Base-by-base conservation (phyloP, 192 early-diverging fungal species). In the Cetraspora pellucida region DNA sequence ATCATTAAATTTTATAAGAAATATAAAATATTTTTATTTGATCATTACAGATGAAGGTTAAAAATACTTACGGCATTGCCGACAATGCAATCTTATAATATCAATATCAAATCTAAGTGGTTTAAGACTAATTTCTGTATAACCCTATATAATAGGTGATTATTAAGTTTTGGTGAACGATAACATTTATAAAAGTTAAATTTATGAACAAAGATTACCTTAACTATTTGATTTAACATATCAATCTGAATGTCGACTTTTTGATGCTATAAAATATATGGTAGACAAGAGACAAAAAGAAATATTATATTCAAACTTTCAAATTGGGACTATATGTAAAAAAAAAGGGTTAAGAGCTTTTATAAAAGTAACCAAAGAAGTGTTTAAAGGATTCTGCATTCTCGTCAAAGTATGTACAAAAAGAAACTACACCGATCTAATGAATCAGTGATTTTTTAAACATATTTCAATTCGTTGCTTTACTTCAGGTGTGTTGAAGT, bases 61-160 rank as follows among this genome's bases (percentile, higher is more conserved):
- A 49, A 27, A 27, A 21, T 47, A 45, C n/a, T 11, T 68, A 68
- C 66, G 19, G 27, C 66, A 68, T 68, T 68, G 66, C n/a, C 66
- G 43, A n/a, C 43, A 47, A 68, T 68, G 37, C 25, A 68, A 47
- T 68, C 31, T 68, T 49, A 68, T 68, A 23, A 47, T 8, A 47
- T 45, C n/a, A 31, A 68, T 47, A 47, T 68, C 66, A 25, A 46
- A 44, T 25, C 44, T n/a, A 68, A 68, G 19, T 28, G 66, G 66
- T 27, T 49, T 46, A 10, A 67, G 43, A 25, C 19, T 21, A 46
- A 67, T 43, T 21, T 67, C 65, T 23, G 65, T 67, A 45, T 46
- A 67, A 46, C 65, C 65, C 65, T 67, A 59, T 25, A 9, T 25
- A 23, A 23, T 2, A 10, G 21, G 10, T n/a, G n/a, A n/a, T 27